phyloP scores from a whole-genome alignment of 108 stramenopile species.

The Schizochytrium sp. region DNA sequence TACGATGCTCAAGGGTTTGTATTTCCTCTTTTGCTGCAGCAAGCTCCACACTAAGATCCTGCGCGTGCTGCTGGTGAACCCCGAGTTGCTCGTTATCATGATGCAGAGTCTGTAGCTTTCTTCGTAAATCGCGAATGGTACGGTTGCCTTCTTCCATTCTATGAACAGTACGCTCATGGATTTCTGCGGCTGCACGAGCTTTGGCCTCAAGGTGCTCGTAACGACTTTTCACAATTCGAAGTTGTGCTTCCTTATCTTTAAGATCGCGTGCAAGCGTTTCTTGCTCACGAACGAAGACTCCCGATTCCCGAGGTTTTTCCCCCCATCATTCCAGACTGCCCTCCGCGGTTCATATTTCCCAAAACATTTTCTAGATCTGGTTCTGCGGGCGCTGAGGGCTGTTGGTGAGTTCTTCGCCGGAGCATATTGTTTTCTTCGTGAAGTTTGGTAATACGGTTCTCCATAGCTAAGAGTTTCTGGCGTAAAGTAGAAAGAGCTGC shows the following conservation, averaged over 20 bases:
- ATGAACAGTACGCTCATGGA: conserved; percentile 71
- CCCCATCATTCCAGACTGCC: too few relatives aligned
- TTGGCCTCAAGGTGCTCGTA: conserved; percentile 76
- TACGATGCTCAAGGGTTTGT: conserved; percentile 72
- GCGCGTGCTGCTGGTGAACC: conserved; percentile 64
- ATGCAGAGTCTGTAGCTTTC: conserved; percentile 62
- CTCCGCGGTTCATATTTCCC: neutral
- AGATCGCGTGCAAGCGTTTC: conserved; percentile 57
- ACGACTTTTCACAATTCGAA: conserved; percentile 64
- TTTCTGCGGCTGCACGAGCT: conserved; percentile 69
- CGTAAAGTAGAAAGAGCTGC: conserved; percentile 64
- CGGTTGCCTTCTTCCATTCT: conserved; percentile 74
- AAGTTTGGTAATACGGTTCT: neutral
- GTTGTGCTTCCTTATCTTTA: conserved; percentile 62
- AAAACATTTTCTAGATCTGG: neutral
- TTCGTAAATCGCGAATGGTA: conserved; percentile 65
- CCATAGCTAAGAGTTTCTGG: conserved; percentile 66
- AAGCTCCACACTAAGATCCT: conserved; percentile 72
- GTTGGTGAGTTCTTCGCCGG: conserved; percentile 47
- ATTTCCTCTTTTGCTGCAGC: conserved; percentile 66
- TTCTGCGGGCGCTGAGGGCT: neutral
- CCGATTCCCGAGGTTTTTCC: too few relatives aligned
- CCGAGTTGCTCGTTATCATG: conserved; percentile 71
- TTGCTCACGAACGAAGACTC: neutral
- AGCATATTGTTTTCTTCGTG: conserved; percentile 65